These are phyloP conservation scores for Jackrogersella minutella DNA, from an alignment of 495 filamentous ascomycete genomes.

Conservation along the genomic window DNA sequence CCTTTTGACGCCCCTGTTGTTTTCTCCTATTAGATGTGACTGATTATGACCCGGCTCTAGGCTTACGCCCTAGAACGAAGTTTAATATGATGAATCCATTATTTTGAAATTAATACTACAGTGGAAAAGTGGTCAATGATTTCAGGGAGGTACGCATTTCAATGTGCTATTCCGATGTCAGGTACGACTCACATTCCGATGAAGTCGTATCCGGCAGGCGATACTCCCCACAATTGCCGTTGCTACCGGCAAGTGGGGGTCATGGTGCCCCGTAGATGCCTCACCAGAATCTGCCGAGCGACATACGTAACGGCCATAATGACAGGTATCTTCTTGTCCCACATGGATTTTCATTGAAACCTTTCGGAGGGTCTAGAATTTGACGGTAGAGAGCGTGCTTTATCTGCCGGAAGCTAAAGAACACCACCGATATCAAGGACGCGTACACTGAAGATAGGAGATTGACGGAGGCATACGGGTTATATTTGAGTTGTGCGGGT, in stretches of 20 bases:
- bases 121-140: no score
- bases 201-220: not conserved
- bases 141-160: no score
- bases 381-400: slow-evolving; percentile 54
- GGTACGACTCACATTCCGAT: not conserved
- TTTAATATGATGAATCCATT: no score
- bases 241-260: not conserved
- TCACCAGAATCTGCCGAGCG: no score
- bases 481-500: slow-evolving; percentile 63
- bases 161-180: not conserved
- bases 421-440: slow-evolving; percentile 52
- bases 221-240: not conserved
- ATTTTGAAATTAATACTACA: no score
- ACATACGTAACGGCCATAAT: no score
- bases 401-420: slow-evolving; percentile 54
- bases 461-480: slow-evolving; percentile 71
- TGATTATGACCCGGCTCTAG: no score
- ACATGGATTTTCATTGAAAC: not conserved
- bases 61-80: no score
- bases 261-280: not conserved
- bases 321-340: not conserved
- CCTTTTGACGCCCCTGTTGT: no score
- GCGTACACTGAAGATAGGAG: slow-evolving; percentile 26
- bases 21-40: no score
- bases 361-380: slow-evolving; percentile 58